These are phyloP conservation scores for Aspergillus caelatus DNA, from an alignment of 2,329 filamentous ascomycete genomes.

Conservation along the genomic window DNA sequence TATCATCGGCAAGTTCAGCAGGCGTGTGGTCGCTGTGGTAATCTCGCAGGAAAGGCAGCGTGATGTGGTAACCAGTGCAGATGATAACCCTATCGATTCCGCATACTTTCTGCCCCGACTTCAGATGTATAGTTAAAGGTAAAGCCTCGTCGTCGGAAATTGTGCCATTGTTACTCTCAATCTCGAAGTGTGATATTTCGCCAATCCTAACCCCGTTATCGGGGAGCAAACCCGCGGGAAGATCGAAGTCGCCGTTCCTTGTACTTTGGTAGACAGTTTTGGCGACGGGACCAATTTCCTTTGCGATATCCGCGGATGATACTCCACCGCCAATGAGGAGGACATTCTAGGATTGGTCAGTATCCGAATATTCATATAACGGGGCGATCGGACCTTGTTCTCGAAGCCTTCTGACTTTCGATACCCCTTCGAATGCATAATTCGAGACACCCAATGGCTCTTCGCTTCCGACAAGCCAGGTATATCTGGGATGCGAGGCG, in stretches of 20 bases:
- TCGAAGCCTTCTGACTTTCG: constrained; percentile 51
- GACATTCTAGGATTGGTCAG: constrained; percentile 47
- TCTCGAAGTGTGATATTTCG: constrained; percentile 55
- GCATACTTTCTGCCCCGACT: constrained; percentile 55
- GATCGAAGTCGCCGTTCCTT: constrained; percentile 63
- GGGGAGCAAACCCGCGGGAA: constrained; percentile 58
- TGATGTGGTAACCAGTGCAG: constrained; percentile 70
- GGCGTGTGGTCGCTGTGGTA: constrained; percentile 51
- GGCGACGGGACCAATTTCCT: constrained; percentile 52
- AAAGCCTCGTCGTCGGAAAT: constrained; percentile 40
- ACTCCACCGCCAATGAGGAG: constrained; percentile 60
- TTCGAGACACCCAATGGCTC: constrained; percentile 45
- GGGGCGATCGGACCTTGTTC: constrained; percentile 51
- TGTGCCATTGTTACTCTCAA: neutral
- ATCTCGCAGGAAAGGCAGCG: constrained; percentile 64
- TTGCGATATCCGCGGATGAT: constrained; percentile 58
- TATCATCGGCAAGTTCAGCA: constrained; percentile 53
- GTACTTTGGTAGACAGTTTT: constrained; percentile 58
- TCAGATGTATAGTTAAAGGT: constrained; percentile 56
- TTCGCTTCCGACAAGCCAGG: constrained; percentile 53
- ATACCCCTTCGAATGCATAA: constrained; percentile 58
- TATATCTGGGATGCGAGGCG: constrained; percentile 53
- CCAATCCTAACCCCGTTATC: constrained; percentile 55
- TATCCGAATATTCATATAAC: neutral
- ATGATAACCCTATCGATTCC: constrained; percentile 65